Conservation (phyloP, 2,329 filamentous ascomycete genomes). For the Scleromitrula shiraiana region DNA sequence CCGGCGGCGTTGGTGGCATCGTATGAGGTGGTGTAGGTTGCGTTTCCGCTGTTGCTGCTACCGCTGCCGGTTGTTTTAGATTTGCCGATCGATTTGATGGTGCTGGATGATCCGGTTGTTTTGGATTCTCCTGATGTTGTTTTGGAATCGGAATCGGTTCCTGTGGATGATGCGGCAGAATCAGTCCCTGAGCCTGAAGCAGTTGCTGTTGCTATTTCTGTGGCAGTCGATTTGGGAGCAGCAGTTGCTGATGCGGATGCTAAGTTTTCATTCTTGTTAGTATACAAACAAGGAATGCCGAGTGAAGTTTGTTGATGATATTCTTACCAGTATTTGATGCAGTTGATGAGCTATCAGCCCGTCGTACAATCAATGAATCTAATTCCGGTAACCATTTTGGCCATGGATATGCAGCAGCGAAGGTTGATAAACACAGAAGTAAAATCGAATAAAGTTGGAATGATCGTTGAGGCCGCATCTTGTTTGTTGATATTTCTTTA, state of each 20-base stretch:
- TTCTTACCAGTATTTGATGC: conserved; percentile 2
- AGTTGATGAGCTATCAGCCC: conserved; percentile 31
- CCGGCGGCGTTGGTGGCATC: conserved; percentile 41
- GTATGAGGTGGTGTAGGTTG: conserved; percentile 29
- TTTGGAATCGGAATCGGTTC: not conserved
- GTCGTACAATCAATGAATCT: conserved; percentile 43
- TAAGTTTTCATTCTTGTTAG: not conserved
- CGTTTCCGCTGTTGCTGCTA: conserved; percentile 4
- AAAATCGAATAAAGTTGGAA: conserved; percentile 41
- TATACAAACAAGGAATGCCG: not conserved
- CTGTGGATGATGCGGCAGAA: conserved; percentile 2
- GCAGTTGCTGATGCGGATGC: not conserved
- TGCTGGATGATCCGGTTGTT: not conserved
- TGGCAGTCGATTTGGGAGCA: not conserved
- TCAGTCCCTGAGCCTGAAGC: not conserved
- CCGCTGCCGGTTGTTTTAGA: too few species aligned
- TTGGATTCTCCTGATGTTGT: conserved; percentile 1
- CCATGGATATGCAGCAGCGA: conserved; percentile 42
- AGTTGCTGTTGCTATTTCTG: not conserved
- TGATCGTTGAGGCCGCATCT: conserved; percentile 43
- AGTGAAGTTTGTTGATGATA: not conserved
- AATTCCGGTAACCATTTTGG: conserved; percentile 46
- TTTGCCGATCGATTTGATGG: too few species aligned
- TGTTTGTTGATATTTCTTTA: conserved; percentile 23
- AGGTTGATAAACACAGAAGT: conserved; percentile 44